Percentiles rank a stretch among this genome's conserved stretches.
phyloP scores from a whole-genome alignment of 2,329 filamentous ascomycete species.

The Fusarium avenaceum region DNA sequence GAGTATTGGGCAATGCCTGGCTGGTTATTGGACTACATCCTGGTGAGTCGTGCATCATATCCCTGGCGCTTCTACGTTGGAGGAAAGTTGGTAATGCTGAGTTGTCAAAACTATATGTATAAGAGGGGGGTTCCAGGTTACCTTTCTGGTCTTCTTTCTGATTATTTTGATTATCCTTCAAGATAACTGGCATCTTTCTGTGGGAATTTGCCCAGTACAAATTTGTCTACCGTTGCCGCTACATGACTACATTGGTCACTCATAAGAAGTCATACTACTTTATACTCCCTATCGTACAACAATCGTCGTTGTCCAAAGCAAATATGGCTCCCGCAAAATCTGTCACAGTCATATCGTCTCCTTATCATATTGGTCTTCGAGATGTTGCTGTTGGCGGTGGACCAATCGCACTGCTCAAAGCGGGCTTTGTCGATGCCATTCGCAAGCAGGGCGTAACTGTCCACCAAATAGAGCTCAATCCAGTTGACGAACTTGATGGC shows the following conservation, averaged over 20 bases:
- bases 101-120: not conserved
- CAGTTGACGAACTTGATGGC: slow-evolving; percentile 5
- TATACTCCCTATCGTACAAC: not conserved
- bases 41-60: not conserved
- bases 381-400: slow-evolving; percentile 6
- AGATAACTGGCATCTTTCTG: not conserved
- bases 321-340: slow-evolving; percentile 5
- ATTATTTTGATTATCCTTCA: too few species aligned
- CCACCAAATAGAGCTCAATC: not conserved
- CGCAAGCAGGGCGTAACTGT: slow-evolving; percentile 6
- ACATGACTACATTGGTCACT: not conserved
- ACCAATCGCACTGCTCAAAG: slow-evolving; percentile 7
- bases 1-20: too few species aligned
- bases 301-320: not conserved
- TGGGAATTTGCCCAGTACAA: not conserved
- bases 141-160: not conserved
- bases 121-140: not conserved
- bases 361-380: not conserved
- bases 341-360: not conserved
- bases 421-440: slow-evolving; percentile 4
- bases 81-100: not conserved
- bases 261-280: not conserved
- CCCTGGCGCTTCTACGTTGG: not conserved
- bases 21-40: too few species aligned
- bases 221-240: not conserved